Evolutionary conservation across 805 yeast genomes (phyloP).

Genomic region (Pichia deserticola): DNA sequence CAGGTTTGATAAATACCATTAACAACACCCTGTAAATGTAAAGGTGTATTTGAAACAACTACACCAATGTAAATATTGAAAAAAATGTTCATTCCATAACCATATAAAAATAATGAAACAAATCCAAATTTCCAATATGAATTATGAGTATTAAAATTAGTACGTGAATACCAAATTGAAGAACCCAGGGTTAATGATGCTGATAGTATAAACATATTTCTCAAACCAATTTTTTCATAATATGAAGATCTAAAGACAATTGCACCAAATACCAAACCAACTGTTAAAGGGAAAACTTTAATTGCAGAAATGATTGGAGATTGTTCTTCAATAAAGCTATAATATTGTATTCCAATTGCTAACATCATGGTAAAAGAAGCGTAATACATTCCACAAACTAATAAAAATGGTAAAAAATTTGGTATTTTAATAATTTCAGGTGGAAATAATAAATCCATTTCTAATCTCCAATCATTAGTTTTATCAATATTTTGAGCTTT

Average conservation of each 20-base stretch:
- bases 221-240: slow-evolving; percentile 18
- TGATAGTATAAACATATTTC: slow-evolving; percentile 11
- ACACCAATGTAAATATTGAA: slow-evolving; percentile 29
- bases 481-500: neutral
- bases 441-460: slow-evolving; percentile 18
- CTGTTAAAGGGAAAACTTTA: slow-evolving; percentile 29
- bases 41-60: slow-evolving; percentile 19
- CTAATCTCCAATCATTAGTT: neutral
- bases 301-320: slow-evolving; percentile 31
- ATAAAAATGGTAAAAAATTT: slow-evolving; percentile 14
- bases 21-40: slow-evolving; percentile 16
- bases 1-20: slow-evolving; percentile 14
- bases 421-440: slow-evolving; percentile 15
- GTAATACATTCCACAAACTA: slow-evolving; percentile 8
- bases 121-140: slow-evolving; percentile 22
- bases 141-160: slow-evolving; percentile 11
- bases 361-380: slow-evolving; percentile 6
- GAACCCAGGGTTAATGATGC: slow-evolving; percentile 10
- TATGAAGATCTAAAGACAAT: slow-evolving; percentile 12
- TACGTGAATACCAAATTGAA: slow-evolving; percentile 17
- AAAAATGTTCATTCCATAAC: slow-evolving; percentile 22
- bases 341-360: slow-evolving; percentile 12
- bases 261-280: slow-evolving; percentile 27
- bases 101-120: slow-evolving; percentile 18
- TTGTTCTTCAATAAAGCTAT: slow-evolving; percentile 25